These are phyloP conservation scores for Exophiala sp. DNA, from an alignment of 2,329 filamentous ascomycete genomes.

Conservation along the genomic window DNA sequence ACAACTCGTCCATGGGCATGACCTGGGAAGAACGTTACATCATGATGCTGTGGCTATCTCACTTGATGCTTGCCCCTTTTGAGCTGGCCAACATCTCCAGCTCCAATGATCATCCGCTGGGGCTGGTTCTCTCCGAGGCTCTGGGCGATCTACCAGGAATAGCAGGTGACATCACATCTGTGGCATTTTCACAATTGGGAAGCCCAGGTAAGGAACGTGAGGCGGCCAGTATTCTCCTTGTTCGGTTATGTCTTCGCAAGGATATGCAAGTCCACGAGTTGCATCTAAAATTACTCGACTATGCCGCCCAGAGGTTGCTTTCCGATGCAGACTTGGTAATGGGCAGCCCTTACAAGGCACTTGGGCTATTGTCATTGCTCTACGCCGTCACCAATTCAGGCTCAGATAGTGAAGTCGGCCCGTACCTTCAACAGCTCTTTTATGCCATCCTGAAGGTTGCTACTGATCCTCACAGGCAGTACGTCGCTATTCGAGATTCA, in stretches of 20 bases:
- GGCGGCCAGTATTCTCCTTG: constrained; percentile 75
- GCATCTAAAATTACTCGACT: constrained; percentile 60
- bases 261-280: constrained; percentile 81
- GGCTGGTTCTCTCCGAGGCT: constrained; percentile 38
- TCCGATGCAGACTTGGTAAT: constrained; percentile 37
- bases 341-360: constrained; percentile 63
- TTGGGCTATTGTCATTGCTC: constrained; percentile 74
- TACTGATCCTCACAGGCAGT: constrained; percentile 45
- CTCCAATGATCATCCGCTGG: constrained; percentile 1
- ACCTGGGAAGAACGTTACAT: constrained; percentile 87
- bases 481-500: constrained; percentile 57
- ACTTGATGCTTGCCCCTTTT: constrained; percentile 79
- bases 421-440: constrained; percentile 62
- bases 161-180: constrained; percentile 60
- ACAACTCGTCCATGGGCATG: constrained; percentile 39
- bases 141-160: constrained; percentile 61
- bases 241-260: constrained; percentile 71
- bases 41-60: constrained; percentile 78
- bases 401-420: constrained; percentile 67
- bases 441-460: constrained; percentile 56
- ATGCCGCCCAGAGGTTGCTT: constrained; percentile 60
- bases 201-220: constrained; percentile 81
- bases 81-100: constrained; percentile 78
- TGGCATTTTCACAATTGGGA: constrained; percentile 66
- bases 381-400: constrained; percentile 66